Evolutionary conservation across 139 green algal genomes (phyloP), one percentile per base, ranked within the genome.

Genomic region (Diplosphaera chodatii): DNA sequence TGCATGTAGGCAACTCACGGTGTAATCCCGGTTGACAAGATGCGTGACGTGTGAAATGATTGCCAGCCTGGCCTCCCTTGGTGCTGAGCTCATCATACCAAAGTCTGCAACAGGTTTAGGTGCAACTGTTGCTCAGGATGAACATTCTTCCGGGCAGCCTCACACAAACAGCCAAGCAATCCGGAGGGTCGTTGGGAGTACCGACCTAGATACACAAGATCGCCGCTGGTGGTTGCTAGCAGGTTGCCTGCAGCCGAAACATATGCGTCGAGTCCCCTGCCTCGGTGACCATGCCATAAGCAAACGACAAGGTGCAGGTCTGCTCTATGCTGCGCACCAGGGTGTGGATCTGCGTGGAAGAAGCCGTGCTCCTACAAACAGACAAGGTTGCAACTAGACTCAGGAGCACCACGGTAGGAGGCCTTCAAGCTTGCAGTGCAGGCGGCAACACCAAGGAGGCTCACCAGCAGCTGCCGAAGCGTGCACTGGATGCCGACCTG

Each of bases 21-120:
- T 20, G 68, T 87, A 88, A 74, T 88, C 83, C 21, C 89, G 72
- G 83, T 98, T 98, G 64, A 99, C 93, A 32, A 98, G 83, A 82
- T 99, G 95, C 48, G 97, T 92, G 30, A 99, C 90, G 74, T 98
- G 94, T 0, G 83, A 83, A 63, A 99, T 98, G 86, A 98, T 95
- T 66, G 92, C 69, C 64, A 69, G 74, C 29, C 77, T 63, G 23
- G 77, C 77, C 23, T 48, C n/a, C 55, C 76, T 40, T 0, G 91
- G 94, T 55, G 91, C 88, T 63, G 95, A 85, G 70, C 78, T 91
- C 92, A 99, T 98, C 94, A 98, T 97, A 25, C 95, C 94, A 74
- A 94, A 95, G 75, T 94, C 91, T 59, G 48, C 48, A 59, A 18
- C 8, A 18, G n/a, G n/a, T n/a, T n/a, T n/a, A n/a, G 37, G 37